phyloP scores from a whole-genome alignment of 352 stramenopile genomes.

The Phytopythium mirpurense region DNA sequence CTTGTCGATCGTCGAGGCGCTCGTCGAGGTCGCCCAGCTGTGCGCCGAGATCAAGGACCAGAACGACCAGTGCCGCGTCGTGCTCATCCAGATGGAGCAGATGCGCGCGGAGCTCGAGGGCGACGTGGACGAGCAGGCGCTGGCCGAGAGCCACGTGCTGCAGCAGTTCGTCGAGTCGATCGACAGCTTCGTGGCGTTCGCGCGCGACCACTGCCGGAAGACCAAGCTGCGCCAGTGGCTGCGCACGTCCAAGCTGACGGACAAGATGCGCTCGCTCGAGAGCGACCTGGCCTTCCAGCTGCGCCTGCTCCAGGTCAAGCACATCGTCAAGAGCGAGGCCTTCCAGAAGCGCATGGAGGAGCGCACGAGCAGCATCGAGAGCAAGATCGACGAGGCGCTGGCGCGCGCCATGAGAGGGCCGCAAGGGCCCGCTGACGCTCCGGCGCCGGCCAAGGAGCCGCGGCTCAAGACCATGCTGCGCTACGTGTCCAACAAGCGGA shows the following conservation, averaged over 20 bases:
- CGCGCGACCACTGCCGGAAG: slow-evolving; percentile 17
- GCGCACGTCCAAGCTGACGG: slow-evolving; percentile 8
- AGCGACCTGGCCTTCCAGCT: slow-evolving; percentile 16
- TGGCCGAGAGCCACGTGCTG: slow-evolving; percentile 13
- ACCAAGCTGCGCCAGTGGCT: slow-evolving; percentile 11
- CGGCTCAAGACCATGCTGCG: not conserved
- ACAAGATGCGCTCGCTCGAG: slow-evolving; percentile 15
- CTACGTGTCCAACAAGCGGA: slow-evolving; percentile 6
- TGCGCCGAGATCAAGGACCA: slow-evolving; percentile 23
- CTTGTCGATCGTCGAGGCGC: slow-evolving; percentile 13
- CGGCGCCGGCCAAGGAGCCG: not conserved
- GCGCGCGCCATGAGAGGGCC: too few relatives aligned
- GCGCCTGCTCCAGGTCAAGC: slow-evolving; percentile 16
- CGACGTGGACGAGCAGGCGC: slow-evolving; percentile 9
- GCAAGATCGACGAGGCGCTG: not conserved
- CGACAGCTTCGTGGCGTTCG: slow-evolving; percentile 12
- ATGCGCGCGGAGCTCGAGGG: slow-evolving; percentile 15
- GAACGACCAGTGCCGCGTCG: slow-evolving; percentile 12
- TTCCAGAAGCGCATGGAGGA: slow-evolving; percentile 8
- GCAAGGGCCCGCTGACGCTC: too few relatives aligned
- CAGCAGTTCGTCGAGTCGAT: slow-evolving; percentile 12
- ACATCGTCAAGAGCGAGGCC: slow-evolving; percentile 16
- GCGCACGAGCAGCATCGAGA: slow-evolving; percentile 2
- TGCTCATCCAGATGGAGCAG: slow-evolving; percentile 16
- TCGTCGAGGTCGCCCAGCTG: slow-evolving; percentile 15